Evolutionary conservation across 805 yeast genomes (phyloP).

Genomic region (Candida arabinofermentans): DNA sequence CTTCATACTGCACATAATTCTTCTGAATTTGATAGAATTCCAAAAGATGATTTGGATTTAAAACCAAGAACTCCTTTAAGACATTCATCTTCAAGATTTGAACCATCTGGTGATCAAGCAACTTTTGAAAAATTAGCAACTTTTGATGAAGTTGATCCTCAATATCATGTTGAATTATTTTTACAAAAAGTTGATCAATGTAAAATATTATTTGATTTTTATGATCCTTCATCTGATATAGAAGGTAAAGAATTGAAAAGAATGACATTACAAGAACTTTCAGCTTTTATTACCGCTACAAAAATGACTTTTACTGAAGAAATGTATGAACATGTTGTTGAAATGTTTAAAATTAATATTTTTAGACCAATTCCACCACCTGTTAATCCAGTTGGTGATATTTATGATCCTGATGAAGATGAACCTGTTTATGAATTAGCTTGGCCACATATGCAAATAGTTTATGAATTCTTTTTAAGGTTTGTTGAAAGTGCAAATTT

Average conservation of each 20-base stretch:
- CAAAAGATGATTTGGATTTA: constrained; percentile 74
- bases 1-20: constrained; percentile 30
- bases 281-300: constrained; percentile 79
- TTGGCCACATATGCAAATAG: constrained; percentile 98
- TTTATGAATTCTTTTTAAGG: constrained; percentile 88
- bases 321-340: constrained; percentile 82
- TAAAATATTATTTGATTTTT: constrained; percentile 88
- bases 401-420: constrained; percentile 97
- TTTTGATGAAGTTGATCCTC: constrained; percentile 79
- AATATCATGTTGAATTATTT: constrained; percentile 76
- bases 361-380: constrained; percentile 98
- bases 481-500: constrained; percentile 95
- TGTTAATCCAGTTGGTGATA: constrained; percentile 93
- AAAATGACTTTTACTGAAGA: constrained; percentile 85
- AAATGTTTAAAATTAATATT: constrained; percentile 83
- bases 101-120: constrained; percentile 63
- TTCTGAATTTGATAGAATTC: constrained; percentile 29
- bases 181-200: constrained; percentile 91
- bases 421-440: constrained; percentile 95
- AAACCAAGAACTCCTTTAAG: constrained; percentile 72
- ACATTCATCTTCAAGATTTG: constrained; percentile 89
- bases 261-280: constrained; percentile 80
- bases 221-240: constrained; percentile 87
- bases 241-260: constrained; percentile 92
- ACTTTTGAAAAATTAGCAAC: constrained; percentile 72